A percentile compares a stretch with the other conserved stretches of the same genome.
Conservation (phyloP, 805 yeast genomes). For the Hanseniaspora occidentalis region DNA sequence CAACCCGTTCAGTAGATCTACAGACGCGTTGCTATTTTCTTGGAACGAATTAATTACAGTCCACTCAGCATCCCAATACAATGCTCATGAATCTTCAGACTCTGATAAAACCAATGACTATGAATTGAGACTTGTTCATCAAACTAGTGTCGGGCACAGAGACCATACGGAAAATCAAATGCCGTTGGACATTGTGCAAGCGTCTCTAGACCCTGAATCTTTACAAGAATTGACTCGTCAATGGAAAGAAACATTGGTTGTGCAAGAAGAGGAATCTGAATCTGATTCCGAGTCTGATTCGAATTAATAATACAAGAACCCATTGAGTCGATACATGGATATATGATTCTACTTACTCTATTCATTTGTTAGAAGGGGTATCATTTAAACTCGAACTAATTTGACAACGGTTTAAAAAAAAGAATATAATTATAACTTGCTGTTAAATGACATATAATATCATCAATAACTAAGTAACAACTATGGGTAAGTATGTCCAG, state of each 20-base stretch:
- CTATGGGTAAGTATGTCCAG: no score
- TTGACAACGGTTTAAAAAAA: no score
- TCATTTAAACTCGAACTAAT: no score
- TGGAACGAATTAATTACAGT: slow-evolving; percentile 63
- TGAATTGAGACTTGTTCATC: slow-evolving; percentile 60
- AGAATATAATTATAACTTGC: not conserved
- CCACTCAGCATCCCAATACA: slow-evolving; percentile 10
- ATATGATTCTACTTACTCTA: not conserved
- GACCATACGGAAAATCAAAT: slow-evolving; percentile 87
- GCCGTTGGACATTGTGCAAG: slow-evolving; percentile 84
- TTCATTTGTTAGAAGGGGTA: not conserved
- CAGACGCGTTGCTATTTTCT: slow-evolving; percentile 67
- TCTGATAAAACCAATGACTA: slow-evolving; percentile 25
- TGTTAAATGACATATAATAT: not conserved
- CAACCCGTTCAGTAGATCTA: slow-evolving; percentile 69
- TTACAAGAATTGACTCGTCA: slow-evolving; percentile 57
- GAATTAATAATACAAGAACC: not conserved
- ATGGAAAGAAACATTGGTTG: slow-evolving; percentile 35
- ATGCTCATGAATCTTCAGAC: not conserved
- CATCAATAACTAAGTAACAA: no score
- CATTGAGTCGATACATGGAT: no score
- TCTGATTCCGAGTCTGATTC: not conserved
- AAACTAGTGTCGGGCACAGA: slow-evolving; percentile 16
- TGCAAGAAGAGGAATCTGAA: slow-evolving; percentile 16
- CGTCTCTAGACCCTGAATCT: slow-evolving; percentile 52